Percentiles rank a stretch among this genome's conserved stretches.
Conservation (phyloP, 2,329 filamentous ascomycete species). For the Venturia nashicola region DNA sequence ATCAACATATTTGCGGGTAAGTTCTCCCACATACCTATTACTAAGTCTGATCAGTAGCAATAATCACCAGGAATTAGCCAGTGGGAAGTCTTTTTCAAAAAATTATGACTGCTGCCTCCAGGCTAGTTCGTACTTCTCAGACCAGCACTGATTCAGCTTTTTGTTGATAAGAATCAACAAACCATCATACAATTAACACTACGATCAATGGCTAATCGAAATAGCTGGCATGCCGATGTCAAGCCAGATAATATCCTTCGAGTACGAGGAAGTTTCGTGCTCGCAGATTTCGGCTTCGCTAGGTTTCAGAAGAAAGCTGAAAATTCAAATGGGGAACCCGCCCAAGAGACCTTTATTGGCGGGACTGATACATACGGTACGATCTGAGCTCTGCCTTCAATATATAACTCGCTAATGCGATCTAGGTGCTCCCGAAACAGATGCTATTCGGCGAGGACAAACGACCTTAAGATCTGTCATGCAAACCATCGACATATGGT, state of each 20-base stretch:
- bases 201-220: background rate
- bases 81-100: no score
- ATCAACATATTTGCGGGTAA: conserved; percentile 14
- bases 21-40: no score
- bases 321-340: conserved; percentile 2
- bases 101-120: no score
- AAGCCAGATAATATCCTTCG: conserved; percentile 33
- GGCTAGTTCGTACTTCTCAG: no score
- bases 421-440: conserved; percentile 12
- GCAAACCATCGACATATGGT: conserved; percentile 28
- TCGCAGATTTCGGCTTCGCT: conserved; percentile 27
- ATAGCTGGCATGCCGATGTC: conserved; percentile 30
- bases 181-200: no score
- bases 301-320: conserved; percentile 14
- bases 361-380: conserved; percentile 28
- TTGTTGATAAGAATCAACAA: no score
- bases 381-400: no score
- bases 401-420: no score
- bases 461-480: conserved; percentile 14
- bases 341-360: conserved; percentile 13
- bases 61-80: no score
- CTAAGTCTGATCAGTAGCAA: no score
- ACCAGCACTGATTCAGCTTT: no score
- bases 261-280: conserved; percentile 22
- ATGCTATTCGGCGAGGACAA: background rate